Evolutionary conservation across 2,329 filamentous ascomycete species (phyloP).

Genomic region (Cadophora gregata): DNA sequence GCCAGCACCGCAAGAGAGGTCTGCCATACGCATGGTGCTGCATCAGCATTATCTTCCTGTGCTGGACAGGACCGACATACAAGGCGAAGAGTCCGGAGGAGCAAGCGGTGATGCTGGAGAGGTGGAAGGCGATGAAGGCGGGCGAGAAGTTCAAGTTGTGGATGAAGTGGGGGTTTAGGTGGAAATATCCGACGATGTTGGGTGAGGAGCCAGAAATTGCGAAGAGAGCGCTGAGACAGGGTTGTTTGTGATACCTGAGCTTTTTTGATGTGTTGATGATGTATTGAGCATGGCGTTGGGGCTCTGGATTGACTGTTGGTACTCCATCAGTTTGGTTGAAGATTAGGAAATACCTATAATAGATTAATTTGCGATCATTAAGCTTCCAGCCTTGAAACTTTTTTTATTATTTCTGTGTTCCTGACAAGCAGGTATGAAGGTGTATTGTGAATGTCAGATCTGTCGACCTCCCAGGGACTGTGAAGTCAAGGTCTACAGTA

Average conservation of each 20-base stretch:
- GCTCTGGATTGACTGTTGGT: neutral
- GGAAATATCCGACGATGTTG: conserved; percentile 36
- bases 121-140: conserved; percentile 31
- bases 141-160: conserved; percentile 33
- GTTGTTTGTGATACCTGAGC: conserved; percentile 22
- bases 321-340: neutral
- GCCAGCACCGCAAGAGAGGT: conserved; percentile 32
- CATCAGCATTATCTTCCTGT: conserved; percentile 31
- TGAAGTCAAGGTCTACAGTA: too few relatives aligned
- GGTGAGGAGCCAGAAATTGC: conserved; percentile 32
- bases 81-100: conserved; percentile 35
- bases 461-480: too few relatives aligned
- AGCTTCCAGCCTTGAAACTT: too few relatives aligned
- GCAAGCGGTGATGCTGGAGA: conserved; percentile 25
- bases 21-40: conserved; percentile 36
- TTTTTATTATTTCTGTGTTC: too few relatives aligned
- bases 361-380: neutral
- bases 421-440: too few relatives aligned
- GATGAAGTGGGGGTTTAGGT: conserved; percentile 36
- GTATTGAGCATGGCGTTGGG: conserved; percentile 8
- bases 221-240: conserved; percentile 33
- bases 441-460: too few relatives aligned
- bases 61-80: conserved; percentile 34
- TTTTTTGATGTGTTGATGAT: conserved; percentile 3
- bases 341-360: neutral